Evolutionary conservation across 2,329 filamentous ascomycete species (phyloP).

Genomic region (Aspergillus proliferans): DNA sequence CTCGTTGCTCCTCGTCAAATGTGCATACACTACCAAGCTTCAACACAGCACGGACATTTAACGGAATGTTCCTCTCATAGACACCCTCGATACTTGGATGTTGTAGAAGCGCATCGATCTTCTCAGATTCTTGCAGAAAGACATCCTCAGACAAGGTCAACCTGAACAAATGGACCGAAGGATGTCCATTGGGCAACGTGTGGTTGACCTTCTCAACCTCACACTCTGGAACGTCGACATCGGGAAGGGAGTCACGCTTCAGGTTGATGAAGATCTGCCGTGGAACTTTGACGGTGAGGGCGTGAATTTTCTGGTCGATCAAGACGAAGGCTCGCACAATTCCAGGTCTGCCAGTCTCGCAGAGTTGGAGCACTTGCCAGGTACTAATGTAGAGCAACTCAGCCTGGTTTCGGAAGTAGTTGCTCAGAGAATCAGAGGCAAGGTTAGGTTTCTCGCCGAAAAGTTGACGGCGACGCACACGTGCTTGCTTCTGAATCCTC

Average conservation of each 20-base stretch:
- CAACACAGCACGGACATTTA: slow-evolving; percentile 79
- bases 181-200: slow-evolving; percentile 89
- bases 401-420: slow-evolving; percentile 83
- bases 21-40: slow-evolving; percentile 87
- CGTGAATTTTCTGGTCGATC: slow-evolving; percentile 87
- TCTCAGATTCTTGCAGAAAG: slow-evolving; percentile 78
- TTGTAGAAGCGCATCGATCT: slow-evolving; percentile 76
- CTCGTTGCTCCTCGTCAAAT: slow-evolving; percentile 83
- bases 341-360: slow-evolving; percentile 74
- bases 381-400: slow-evolving; percentile 84
- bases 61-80: slow-evolving; percentile 87
- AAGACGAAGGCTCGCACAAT: slow-evolving; percentile 83
- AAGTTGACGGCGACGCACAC: slow-evolving; percentile 75
- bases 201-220: slow-evolving; percentile 89
- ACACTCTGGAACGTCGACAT: slow-evolving; percentile 80
- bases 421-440: slow-evolving; percentile 56
- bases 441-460: slow-evolving; percentile 76
- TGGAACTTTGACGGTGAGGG: slow-evolving; percentile 80
- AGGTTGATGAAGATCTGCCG: slow-evolving; percentile 88
- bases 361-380: slow-evolving; percentile 90
- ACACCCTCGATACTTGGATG: slow-evolving; percentile 94
- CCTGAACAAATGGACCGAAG: slow-evolving; percentile 90
- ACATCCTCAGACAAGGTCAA: slow-evolving; percentile 82
- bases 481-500: slow-evolving; percentile 92
- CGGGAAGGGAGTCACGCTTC: slow-evolving; percentile 77